Percentiles rank a stretch among this genome's conserved stretches.
phyloP scores from a whole-genome alignment of 2,329 filamentous ascomycete species.

The Beauveria sp. region DNA sequence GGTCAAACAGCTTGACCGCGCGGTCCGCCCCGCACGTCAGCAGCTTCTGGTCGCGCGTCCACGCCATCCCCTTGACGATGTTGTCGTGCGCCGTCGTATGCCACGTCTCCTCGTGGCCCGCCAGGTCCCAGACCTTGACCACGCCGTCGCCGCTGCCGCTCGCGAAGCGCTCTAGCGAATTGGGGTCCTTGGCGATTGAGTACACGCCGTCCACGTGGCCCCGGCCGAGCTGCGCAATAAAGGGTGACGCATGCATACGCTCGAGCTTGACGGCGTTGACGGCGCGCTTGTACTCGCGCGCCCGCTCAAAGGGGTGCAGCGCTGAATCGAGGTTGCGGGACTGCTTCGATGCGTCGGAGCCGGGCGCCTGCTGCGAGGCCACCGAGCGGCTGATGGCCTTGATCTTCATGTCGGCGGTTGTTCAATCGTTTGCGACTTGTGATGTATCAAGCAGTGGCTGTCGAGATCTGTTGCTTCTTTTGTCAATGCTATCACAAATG shows the following conservation, averaged over 20 bases:
- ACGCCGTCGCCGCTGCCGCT: slow-evolving; percentile 88
- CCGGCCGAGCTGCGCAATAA: slow-evolving; percentile 76
- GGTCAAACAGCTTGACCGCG: slow-evolving; percentile 85
- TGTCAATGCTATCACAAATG: not conserved
- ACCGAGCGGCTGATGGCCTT: slow-evolving; percentile 61
- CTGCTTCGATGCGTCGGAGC: slow-evolving; percentile 56
- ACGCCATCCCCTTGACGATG: slow-evolving; percentile 84
- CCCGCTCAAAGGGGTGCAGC: slow-evolving; percentile 84
- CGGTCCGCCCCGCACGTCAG: slow-evolving; percentile 81
- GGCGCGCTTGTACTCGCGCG: slow-evolving; percentile 59
- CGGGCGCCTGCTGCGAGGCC: slow-evolving; percentile 57
- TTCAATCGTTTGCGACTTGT: not conserved
- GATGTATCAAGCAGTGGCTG: not conserved
- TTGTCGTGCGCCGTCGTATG: slow-evolving; percentile 81
- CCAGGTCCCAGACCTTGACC: slow-evolving; percentile 84
- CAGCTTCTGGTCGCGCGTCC: slow-evolving; percentile 78
- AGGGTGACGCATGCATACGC: slow-evolving; percentile 72
- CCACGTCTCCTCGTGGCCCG: slow-evolving; percentile 66
- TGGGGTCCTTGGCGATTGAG: slow-evolving; percentile 71
- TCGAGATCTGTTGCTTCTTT: not conserved
- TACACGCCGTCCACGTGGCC: slow-evolving; percentile 89
- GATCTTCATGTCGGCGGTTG: slow-evolving; percentile 41
- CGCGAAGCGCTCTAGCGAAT: slow-evolving; percentile 65
- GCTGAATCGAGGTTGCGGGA: slow-evolving; percentile 73
- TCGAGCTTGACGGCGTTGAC: slow-evolving; percentile 82